Percentiles rank a stretch among this genome's conserved stretches.
Conservation (phyloP, 1,284 basidiomycete species). For the Austropuccinia psidii region DNA sequence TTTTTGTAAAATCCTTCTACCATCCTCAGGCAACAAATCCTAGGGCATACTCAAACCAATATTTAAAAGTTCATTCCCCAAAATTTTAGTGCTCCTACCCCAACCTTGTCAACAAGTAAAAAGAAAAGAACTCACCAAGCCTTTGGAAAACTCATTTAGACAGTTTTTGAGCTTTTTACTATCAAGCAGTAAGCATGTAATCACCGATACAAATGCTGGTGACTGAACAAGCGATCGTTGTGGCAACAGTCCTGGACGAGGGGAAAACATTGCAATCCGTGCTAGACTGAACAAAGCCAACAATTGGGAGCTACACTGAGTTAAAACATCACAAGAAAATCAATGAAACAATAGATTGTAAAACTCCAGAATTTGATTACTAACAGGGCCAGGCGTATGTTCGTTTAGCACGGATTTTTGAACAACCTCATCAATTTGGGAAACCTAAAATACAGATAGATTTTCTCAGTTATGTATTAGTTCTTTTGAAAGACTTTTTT, state of each 20-base stretch:
- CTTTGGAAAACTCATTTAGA: not conserved
- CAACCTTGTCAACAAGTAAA: not conserved
- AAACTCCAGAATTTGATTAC: not conserved
- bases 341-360: not conserved
- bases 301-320: constrained; percentile 4
- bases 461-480: not conserved
- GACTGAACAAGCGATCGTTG: constrained; percentile 28
- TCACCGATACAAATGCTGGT: not conserved
- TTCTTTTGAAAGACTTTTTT: not conserved
- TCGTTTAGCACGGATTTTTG: constrained; percentile 4
- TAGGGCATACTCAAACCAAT: not conserved
- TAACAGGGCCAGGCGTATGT: not conserved
- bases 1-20: not conserved
- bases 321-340: not conserved
- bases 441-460: not conserved
- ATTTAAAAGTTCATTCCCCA: not conserved
- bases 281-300: constrained; percentile 30
- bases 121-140: not conserved
- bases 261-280: constrained; percentile 17
- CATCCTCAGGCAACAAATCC: not conserved
- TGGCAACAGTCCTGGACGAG: constrained; percentile 20
- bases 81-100: not conserved
- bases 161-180: not conserved
- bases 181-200: constrained; percentile 3
- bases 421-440: constrained; percentile 24